Evolutionary conservation across 208 protist genomes (phyloP).

Genomic region (Leishmania arabica): DNA sequence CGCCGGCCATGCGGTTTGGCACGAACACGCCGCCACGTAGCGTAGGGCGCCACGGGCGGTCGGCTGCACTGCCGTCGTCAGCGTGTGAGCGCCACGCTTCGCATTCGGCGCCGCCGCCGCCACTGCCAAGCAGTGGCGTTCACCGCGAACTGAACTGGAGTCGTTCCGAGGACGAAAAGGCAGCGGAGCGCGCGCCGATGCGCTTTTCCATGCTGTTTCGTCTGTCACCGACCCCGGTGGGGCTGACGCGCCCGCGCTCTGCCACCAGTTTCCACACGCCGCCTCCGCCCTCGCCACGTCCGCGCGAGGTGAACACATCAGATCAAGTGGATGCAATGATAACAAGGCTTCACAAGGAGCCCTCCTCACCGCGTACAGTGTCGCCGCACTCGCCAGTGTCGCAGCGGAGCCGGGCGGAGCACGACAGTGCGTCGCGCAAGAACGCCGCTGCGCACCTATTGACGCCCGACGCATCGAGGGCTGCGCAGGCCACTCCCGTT

Average conservation of each 20-base stretch:
- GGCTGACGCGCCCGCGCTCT: not conserved
- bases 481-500: not conserved
- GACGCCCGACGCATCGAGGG: not conserved
- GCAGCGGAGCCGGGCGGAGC: conserved; percentile 15
- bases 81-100: not conserved
- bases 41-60: conserved; percentile 11
- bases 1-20: conserved; percentile 71
- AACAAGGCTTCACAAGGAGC: conserved; percentile 11
- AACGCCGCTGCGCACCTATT: not conserved
- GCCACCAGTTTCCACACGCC: not conserved
- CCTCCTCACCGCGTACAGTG: conserved; percentile 14
- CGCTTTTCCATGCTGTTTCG: conserved; percentile 41
- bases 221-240: conserved; percentile 12
- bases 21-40: conserved; percentile 24
- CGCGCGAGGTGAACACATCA: conserved; percentile 37
- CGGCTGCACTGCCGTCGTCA: conserved; percentile 10
- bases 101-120: not conserved
- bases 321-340: conserved; percentile 8
- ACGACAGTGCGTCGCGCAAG: not conserved
- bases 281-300: conserved; percentile 16
- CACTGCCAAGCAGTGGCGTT: conserved; percentile 1
- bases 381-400: conserved; percentile 17
- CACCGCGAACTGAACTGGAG: conserved; percentile 36
- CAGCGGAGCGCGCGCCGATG: conserved; percentile 32
- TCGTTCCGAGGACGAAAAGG: conserved; percentile 11